Evolutionary conservation across 257 asterid species (phyloP), one percentile per base, ranked within the genome.

Genomic region (Fraxinus excelsior): DNA sequence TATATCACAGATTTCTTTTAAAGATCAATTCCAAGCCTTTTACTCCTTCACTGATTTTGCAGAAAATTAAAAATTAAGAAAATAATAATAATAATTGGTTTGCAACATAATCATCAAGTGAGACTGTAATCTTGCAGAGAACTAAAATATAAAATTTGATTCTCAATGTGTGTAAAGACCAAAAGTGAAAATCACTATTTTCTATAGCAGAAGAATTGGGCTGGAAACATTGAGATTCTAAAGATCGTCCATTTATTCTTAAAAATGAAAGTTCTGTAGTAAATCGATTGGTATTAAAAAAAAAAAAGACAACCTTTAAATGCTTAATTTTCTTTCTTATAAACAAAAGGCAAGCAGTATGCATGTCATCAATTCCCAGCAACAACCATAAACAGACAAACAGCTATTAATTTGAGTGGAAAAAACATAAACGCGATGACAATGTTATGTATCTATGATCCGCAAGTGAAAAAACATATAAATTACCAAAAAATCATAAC

Each of bases 341-440:
- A 62, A 25, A 62, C 5, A 23, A 66, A 35, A 34, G 58, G 42
- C 77, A 31, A 67, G 16, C 40, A 68, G 16, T 3, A 10, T 12
- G 21, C 67, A 21, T 25, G 31, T 25, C 32, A 1, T 23, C 67
- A 60, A 23, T 8, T 23, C 29, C 67, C 3, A 77, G 70, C 79
- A 42, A 80, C 49, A 73, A 58, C 28, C 26, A 75, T 51, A 19
- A 32, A 71, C 71, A 79, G 72, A 75, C 19, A 18, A 32, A 74
- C 71, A 79, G 69, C 26, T 28, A 23, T n/a, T 21, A 58, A 19
- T 9, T 23, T 60, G 26, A 7, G 6, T 12, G 67, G 37, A 69
- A 70, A 66, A 66, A 71, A 53, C 2, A 31, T 35, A 44, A 62
- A 51, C 74, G 58, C 4, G 53, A 74, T 66, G 78, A 60, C 40